A percentile compares a stretch with the other conserved stretches of the same genome.
Conservation (phyloP, 2,329 filamentous ascomycete species). For the Iodosphaeria phyllophila region DNA sequence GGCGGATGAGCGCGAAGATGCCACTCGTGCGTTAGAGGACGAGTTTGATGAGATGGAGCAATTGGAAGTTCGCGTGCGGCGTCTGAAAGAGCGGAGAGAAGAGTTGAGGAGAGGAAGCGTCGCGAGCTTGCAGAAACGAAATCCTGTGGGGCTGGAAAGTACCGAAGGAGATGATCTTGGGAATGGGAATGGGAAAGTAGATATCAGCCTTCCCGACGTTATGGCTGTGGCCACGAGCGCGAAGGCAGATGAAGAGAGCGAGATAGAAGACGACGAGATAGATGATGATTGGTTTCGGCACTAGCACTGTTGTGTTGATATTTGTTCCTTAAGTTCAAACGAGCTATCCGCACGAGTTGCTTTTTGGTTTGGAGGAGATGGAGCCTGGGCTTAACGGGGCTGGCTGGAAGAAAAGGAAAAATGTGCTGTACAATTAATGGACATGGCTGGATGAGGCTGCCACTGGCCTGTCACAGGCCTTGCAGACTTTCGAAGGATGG, state of each 20-base stretch:
- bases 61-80: constrained; percentile 51
- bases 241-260: constrained; percentile 9
- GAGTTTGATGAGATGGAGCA: constrained; percentile 75
- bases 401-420: no score
- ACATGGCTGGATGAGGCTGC: no score
- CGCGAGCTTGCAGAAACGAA: constrained; percentile 5
- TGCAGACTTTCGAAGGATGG: no score
- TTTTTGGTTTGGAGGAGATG: no score
- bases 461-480: no score
- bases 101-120: constrained; percentile 30
- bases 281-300: no score
- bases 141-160: constrained; percentile 2
- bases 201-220: constrained; percentile 14
- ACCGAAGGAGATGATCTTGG: constrained; percentile 4
- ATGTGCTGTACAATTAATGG: no score
- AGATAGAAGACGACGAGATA: constrained; percentile 18
- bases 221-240: constrained; percentile 6
- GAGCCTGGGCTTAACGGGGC: no score
- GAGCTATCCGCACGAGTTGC: no score
- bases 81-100: constrained; percentile 53
- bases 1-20: constrained; percentile 58
- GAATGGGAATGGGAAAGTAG: constrained; percentile 9
- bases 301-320: no score
- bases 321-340: no score
- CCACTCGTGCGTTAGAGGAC: constrained; percentile 50